phyloP scores from a whole-genome alignment of 1,139 yeast genomes.

The Arxiozyma heterogenica region DNA sequence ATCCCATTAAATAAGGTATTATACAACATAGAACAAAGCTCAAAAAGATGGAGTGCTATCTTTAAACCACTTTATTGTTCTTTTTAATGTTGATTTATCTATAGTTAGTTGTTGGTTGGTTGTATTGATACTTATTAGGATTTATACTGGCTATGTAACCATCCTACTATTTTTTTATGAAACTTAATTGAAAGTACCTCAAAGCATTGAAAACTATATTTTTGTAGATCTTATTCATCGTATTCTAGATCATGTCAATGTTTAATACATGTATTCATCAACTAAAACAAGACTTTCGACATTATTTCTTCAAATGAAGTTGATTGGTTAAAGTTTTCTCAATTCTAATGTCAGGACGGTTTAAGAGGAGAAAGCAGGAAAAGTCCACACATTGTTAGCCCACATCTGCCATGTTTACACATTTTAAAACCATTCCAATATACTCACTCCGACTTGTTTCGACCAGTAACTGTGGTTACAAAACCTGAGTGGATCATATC shows the following conservation, averaged over 20 bases:
- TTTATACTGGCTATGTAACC: neutral
- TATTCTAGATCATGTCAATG: neutral
- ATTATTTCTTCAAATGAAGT: neutral
- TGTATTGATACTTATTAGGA: neutral
- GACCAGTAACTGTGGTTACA: constrained; percentile 4
- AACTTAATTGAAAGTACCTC: too few species aligned
- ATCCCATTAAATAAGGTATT: too few species aligned
- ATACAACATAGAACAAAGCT: too few species aligned
- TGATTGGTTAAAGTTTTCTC: neutral
- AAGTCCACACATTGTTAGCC: constrained; percentile 3
- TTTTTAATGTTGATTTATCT: too few species aligned
- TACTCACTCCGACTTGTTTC: constrained; percentile 8
- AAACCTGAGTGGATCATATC: constrained; percentile 5
- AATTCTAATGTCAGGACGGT: constrained; percentile 5
- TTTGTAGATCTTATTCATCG: neutral
- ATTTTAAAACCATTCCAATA: constrained; percentile 4
- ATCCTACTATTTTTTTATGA: neutral
- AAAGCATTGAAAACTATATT: neutral
- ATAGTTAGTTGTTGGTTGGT: too few species aligned
- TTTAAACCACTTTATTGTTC: too few species aligned
- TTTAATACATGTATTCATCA: too few species aligned
- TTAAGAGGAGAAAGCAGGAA: constrained; percentile 2
- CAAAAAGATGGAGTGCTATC: too few species aligned
- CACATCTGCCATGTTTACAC: constrained; percentile 2
- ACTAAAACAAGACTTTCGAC: neutral